phyloP scores from a whole-genome alignment of 805 yeast species.

The Metschnikowia kofuensis region DNA sequence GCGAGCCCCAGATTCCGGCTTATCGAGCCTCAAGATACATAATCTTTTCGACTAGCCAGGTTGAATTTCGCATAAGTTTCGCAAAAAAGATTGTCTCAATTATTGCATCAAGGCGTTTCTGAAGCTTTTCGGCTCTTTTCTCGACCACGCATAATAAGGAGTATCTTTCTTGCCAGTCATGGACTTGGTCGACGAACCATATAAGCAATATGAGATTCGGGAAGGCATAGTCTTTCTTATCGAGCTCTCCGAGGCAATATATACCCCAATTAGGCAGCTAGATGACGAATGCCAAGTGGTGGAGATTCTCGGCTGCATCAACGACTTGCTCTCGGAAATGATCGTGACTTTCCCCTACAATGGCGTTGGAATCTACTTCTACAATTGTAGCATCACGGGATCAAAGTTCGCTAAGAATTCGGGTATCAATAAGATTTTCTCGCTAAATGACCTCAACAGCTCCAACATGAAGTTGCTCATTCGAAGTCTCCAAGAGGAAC shows the following conservation, averaged over 20 bases:
- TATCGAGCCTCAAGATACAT: too few relatives aligned
- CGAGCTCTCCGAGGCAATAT: constrained; percentile 52
- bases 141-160: background rate
- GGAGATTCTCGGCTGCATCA: constrained; percentile 55
- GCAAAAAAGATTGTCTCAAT: too few relatives aligned
- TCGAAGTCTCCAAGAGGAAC: constrained; percentile 47
- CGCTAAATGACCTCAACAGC: constrained; percentile 53
- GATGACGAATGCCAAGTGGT: constrained; percentile 41
- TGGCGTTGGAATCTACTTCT: constrained; percentile 71
- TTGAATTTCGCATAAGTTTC: too few relatives aligned
- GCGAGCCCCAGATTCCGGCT: too few relatives aligned
- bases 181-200: constrained; percentile 10
- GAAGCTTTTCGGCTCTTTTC: background rate
- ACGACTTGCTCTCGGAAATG: constrained; percentile 62
- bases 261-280: constrained; percentile 34
- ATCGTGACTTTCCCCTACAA: constrained; percentile 65
- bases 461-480: constrained; percentile 55
- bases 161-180: background rate
- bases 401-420: constrained; percentile 23
- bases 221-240: constrained; percentile 65
- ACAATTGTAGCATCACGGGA: constrained; percentile 42
- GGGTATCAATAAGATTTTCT: constrained; percentile 50
- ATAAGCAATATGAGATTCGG: constrained; percentile 46
- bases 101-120: background rate
- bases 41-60: too few relatives aligned